A percentile compares a stretch with the other conserved stretches of the same genome.
Conservation (phyloP, 2,329 filamentous ascomycete genomes). For the Sphaerulina musiva region DNA sequence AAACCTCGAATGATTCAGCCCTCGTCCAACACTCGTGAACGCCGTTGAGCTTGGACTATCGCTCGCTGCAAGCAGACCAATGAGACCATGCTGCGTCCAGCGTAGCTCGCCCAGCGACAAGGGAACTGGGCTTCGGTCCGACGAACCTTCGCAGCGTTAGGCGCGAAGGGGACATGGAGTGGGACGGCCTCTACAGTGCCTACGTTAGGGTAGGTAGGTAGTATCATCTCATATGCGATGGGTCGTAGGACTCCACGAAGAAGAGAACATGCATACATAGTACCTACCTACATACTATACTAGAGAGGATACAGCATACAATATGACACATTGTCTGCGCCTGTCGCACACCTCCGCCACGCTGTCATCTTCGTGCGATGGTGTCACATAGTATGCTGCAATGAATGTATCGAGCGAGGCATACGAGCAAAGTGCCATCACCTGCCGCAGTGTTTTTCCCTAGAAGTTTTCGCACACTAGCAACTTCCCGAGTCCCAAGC, state of each 20-base stretch:
- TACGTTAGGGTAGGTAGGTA: too few species aligned
- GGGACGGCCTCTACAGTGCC: not conserved
- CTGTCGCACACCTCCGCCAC: not conserved
- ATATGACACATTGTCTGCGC: not conserved
- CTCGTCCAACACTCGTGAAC: not conserved
- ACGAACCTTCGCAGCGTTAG: slow-evolving; percentile 17
- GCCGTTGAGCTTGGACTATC: slow-evolving; percentile 8
- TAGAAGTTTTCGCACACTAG: not conserved
- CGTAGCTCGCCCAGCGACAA: slow-evolving; percentile 19
- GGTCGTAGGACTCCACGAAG: not conserved
- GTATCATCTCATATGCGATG: too few species aligned
- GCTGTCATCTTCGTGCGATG: not conserved
- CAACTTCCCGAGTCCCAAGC: not conserved
- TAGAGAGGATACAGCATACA: not conserved
- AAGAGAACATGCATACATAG: not conserved
- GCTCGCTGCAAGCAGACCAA: not conserved
- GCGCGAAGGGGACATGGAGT: slow-evolving; percentile 7
- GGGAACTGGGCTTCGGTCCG: slow-evolving; percentile 19
- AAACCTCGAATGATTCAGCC: not conserved
- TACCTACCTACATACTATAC: not conserved
- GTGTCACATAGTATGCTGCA: not conserved
- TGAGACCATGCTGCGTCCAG: not conserved
- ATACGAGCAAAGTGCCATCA: not conserved
- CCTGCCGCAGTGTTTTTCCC: not conserved
- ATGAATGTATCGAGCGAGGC: not conserved